Evolutionary conservation across 1,284 basidiomycete species (phyloP), one percentile per base, ranked within the genome.

Genomic region (Takashimella tepidaria): DNA sequence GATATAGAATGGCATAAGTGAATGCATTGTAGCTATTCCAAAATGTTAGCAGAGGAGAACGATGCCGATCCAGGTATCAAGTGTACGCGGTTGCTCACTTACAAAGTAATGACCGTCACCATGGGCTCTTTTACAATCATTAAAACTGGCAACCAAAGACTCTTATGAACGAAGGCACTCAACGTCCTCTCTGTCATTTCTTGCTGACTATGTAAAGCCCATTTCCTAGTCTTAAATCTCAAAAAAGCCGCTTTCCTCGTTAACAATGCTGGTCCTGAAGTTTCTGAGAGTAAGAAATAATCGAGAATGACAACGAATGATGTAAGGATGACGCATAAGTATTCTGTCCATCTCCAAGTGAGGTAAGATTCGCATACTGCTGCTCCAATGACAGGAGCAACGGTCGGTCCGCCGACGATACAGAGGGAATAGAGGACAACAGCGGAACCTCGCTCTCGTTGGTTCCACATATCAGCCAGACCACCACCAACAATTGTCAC

Each of bases 381-480:
- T 24, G 82, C 82, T 0, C 84, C 85, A 13, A 88, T 59, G 0
- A 83, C 82, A 0, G 86, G 86, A 13, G 64, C 66, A 6, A 60
- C 46, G 26, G 66, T 62, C 0, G 67, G 66, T 2, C 59, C 61
- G 22, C 59, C 57, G 8, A 57, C 62, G 25, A 64, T 54, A 4
- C 59, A 66, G 4, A 66, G 53, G 23, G 86, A 84, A 68, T 87
- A 88, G 1, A 86, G 75, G 0, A 84, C 83, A 23, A 86, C 79
- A 0, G 85, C 85, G 56, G 79, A 76, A 0, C 87, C 87, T 59
- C 86, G 78, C 61, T 88, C 61, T 12, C 56, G 58, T 0, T 84
- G 68, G n/a, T 65, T 68, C 81, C 83, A 90, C 44, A 85, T 78
- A 69, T 90, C 88, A 2, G 82, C 80, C 0, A 90, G 73, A 1